Evolutionary conservation across 768 basidiomycete species (phyloP), one percentile per base, ranked within the genome.

Genomic region (Leccinellum albellum): DNA sequence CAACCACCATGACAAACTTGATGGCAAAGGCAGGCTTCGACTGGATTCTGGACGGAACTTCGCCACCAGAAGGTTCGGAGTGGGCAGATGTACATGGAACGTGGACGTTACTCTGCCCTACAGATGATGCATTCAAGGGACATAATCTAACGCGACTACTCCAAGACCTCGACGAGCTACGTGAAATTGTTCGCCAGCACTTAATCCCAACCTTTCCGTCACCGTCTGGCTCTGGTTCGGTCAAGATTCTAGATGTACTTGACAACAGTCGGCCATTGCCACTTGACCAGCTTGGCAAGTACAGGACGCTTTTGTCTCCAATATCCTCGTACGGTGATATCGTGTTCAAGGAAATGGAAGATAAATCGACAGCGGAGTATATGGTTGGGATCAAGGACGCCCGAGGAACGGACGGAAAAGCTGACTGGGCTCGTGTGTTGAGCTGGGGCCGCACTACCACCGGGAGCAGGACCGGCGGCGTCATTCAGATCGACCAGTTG

Each of bases 101-200:
- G 4, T 98, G 95, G 87, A 96, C 94, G 2, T 72, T 99, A 4
- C 79, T 99, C 21, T 94, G 91, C 62, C 97, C 97, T 3, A 84
- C 85, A 6, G 97, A 99, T 66, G 87, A 89, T 56, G 94, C 96
- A 0, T 97, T 98, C 80, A 88, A 93, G 68, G 75, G 82, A 21
- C 74, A 89, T 70, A 95, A 98, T 74, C 72, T 98, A 56, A 94
- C 94, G 0, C 70, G 74, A 57, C 71, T 94, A 23, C 86, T 85
- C 60, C 79, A 78, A 26, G 80, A 91, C 65, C 57, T 72, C 12
- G 78, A 82, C 3, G 65, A 64, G 7, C 75, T 92, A 49, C 79
- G 77, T 52, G 75, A 70, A 9, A 81, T 93, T 24, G 88, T 92
- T 57, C 73, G 79, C 46, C 92, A 94, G 66, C 91, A 92, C 71